Conservation (phyloP, 768 basidiomycete genomes). For the Leucosporidium yakuticum region DNA sequence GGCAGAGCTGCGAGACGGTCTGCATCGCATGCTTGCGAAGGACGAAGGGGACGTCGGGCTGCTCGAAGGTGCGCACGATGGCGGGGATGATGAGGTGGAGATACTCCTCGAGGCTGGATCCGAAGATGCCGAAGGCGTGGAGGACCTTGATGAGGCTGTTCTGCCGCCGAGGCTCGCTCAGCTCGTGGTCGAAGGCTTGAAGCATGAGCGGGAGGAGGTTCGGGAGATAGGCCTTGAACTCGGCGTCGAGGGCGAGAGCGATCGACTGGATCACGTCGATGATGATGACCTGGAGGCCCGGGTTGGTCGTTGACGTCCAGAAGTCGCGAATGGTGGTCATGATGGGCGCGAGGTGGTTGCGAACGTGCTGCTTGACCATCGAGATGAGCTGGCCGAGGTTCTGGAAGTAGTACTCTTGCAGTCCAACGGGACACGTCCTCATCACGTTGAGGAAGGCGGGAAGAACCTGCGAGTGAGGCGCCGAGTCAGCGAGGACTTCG, state of each 20-base stretch:
- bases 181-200: constrained; percentile 83
- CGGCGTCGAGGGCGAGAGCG: constrained; percentile 87
- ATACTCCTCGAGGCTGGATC: constrained; percentile 94
- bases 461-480: constrained; percentile 54
- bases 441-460: constrained; percentile 90
- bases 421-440: constrained; percentile 62
- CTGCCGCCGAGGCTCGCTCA: constrained; percentile 63
- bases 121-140: constrained; percentile 90
- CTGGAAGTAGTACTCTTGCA: constrained; percentile 89
- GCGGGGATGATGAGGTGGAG: constrained; percentile 92
- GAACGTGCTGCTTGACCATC: constrained; percentile 95
- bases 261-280: constrained; percentile 87
- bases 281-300: constrained; percentile 76
- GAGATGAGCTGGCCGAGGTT: constrained; percentile 90
- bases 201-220: constrained; percentile 81
- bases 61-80: constrained; percentile 84
- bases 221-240: constrained; percentile 93
- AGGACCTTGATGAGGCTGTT: constrained; percentile 68
- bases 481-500: neutral
- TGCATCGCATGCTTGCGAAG: constrained; percentile 84
- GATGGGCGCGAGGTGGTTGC: constrained; percentile 79
- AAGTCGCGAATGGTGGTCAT: constrained; percentile 80
- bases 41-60: constrained; percentile 62
- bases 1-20: constrained; percentile 81
- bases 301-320: constrained; percentile 64